Evolutionary conservation across 2,329 filamentous ascomycete genomes (phyloP), one percentile per base, ranked within the genome.

Genomic region (Colletotrichum karsti): DNA sequence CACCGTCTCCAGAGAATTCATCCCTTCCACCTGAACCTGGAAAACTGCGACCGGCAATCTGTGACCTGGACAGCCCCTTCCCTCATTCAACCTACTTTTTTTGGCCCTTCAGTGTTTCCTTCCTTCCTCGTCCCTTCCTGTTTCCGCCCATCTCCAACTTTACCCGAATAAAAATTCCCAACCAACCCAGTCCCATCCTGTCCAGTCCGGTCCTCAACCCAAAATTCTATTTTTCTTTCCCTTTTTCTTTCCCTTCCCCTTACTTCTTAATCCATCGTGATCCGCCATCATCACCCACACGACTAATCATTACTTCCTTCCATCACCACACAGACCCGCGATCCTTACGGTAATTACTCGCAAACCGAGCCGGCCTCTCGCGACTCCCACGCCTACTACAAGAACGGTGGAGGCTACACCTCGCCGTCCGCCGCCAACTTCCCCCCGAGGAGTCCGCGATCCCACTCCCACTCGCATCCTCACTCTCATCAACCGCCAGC

Each of bases 361-460:
- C 77, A 79, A 70, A 67, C 82, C 44, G 74, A 78, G 70, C 71
- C 76, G 54, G 73, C 78, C 22, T 74, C 77, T 69, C 77, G 59
- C 61, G 75, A 83, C 46, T 80, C 76, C 64, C 75, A 77, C 57
- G 66, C 77, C 33, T 74, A 84, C 51, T 88, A 87, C 72, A 84
- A 84, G 76, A 85, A 83, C 80, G 79, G 80, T 69, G 53, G 24
- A 24, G 77, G 76, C 72, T 85, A 86, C 75, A 81, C 81, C 57
- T 87, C 87, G 51, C 84, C 87, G 37, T 78, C 82, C 41, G 75
- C 79, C 60, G 74, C 82, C 24, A 79, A 79, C 20, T 84, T 83
- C 70, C 80, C 82, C 42, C 81, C 85, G 24, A 82, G 81, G 59
- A 89, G 87, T 63, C 86, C 87, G 30, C 73, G 83, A 61, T 82